phyloP scores from a whole-genome alignment of 441 rosid genomes.

The Macaranga tanarius region DNA sequence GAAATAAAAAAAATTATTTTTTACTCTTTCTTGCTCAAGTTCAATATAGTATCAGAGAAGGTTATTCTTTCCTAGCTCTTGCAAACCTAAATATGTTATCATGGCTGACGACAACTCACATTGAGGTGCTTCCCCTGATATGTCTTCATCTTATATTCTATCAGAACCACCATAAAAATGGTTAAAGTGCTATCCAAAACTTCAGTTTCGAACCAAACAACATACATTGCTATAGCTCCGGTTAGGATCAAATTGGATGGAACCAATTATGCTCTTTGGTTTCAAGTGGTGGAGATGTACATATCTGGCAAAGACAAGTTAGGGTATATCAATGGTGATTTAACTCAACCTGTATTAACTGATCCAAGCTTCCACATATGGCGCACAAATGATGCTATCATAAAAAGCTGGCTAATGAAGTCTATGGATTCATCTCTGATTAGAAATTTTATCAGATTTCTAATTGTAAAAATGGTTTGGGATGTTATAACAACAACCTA shows the following conservation, averaged over 20 bases:
- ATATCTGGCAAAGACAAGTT: not conserved
- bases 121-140: not conserved
- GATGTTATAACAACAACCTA: not conserved
- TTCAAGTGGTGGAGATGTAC: not conserved
- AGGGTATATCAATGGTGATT: not conserved
- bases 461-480: not conserved
- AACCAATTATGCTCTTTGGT: not conserved
- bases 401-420: too few relatives aligned
- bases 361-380: not conserved
- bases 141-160: not conserved
- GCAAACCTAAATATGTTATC: not conserved
- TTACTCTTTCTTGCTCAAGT: not conserved
- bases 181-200: not conserved
- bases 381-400: not conserved
- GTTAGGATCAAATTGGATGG: not conserved
- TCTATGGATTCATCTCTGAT: not conserved
- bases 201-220: not conserved
- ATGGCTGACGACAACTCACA: not conserved
- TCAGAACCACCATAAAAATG: not conserved
- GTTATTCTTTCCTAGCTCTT: not conserved
- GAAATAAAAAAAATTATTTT: too few relatives aligned
- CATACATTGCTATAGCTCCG: too few relatives aligned
- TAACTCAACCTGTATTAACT: not conserved
- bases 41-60: not conserved
- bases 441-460: not conserved